Base-by-base conservation (phyloP, 805 yeast genomes). In the Priceomyces carsonii region DNA sequence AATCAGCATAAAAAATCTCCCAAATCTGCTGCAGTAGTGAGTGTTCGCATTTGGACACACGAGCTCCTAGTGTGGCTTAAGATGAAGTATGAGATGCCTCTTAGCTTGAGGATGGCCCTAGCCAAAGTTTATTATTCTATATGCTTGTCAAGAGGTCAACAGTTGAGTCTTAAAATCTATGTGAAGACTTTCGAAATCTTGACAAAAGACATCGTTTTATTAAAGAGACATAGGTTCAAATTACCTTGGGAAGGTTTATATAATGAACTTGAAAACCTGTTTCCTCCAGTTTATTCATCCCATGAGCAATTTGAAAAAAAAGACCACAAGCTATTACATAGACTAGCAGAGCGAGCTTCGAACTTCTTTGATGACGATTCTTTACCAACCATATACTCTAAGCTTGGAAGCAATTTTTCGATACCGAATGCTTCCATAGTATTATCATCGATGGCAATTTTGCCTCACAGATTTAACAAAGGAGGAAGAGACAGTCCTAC, bases 41-140 rank as follows among this genome's bases (percentile, higher is more conserved):
- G 81, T 29, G 82, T 88, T 6, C 73, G 82, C 35, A 85, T 83
- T 39, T 90, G 96, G 95, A 83, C 96, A 0, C 80, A 83, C 35
- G 97, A 89, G 55, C 69, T 91, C 43, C 74, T 78, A 33, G 81
- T 83, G 26, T 83, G 96, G 76, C 57, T 88, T 35, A 76, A 75
- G 47, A 81, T 84, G 79, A 85, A 86, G 48, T 79, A 84, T 49
- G 84, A 83, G 34, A 71, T 91, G 64, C 97, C 99, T 0, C 48
- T 87, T 8, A 45, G 68, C 1, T 59, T 81, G 30, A 73, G 89
- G 35, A 69, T 79, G 15, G 63, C 76, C 1, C 67, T 91, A 26
- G 79, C 87, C 1, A 67, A 69, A 36, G 85, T 86, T 1, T 90
- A 78, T 53, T 89, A 79, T 50, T 77, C 84, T 12, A 67, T 93